Percentiles rank a stretch among this genome's conserved stretches.
Evolutionary conservation across 2,329 filamentous ascomycete species (phyloP).

Genomic region (Aspergillus costaricaensis): DNA sequence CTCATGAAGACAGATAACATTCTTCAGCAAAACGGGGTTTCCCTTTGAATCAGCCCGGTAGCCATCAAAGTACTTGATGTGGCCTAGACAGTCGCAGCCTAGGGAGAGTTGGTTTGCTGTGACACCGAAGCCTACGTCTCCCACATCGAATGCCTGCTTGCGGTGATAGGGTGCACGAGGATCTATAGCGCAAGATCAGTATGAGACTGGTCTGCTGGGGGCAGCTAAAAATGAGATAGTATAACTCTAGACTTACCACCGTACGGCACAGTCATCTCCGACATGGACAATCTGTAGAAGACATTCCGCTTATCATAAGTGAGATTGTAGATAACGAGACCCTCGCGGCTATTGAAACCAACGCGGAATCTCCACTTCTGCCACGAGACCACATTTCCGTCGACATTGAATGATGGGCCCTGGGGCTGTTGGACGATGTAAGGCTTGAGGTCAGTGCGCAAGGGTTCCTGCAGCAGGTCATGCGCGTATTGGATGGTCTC

Average conservation of each 20-base stretch:
- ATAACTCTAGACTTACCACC: conserved; percentile 32
- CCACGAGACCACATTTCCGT: conserved; percentile 62
- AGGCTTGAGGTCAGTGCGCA: conserved; percentile 66
- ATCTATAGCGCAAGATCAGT: conserved; percentile 42
- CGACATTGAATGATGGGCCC: conserved; percentile 63
- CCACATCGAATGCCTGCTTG: conserved; percentile 71
- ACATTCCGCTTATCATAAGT: conserved; percentile 63
- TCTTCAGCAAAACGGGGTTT: conserved; percentile 59
- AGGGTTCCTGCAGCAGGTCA: conserved; percentile 66
- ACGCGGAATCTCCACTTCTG: conserved; percentile 67
- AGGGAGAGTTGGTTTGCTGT: conserved; percentile 70
- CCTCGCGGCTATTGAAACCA: conserved; percentile 65
- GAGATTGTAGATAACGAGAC: conserved; percentile 69
- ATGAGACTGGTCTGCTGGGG: too few species aligned
- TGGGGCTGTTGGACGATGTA: conserved; percentile 66
- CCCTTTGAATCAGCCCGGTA: conserved; percentile 63
- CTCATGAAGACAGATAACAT: conserved; percentile 70
- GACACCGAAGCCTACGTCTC: conserved; percentile 66
- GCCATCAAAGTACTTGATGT: conserved; percentile 67
- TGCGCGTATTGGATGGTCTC: conserved; percentile 57
- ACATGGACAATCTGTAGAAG: conserved; percentile 68
- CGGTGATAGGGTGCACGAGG: conserved; percentile 69
- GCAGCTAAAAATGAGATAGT: too few species aligned
- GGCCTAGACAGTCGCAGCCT: conserved; percentile 70
- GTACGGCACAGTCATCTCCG: conserved; percentile 64